Percentiles rank a stretch among this genome's conserved stretches.
Evolutionary conservation across 805 yeast species (phyloP).

Genomic region (Wickerhamomyces mucosus): DNA sequence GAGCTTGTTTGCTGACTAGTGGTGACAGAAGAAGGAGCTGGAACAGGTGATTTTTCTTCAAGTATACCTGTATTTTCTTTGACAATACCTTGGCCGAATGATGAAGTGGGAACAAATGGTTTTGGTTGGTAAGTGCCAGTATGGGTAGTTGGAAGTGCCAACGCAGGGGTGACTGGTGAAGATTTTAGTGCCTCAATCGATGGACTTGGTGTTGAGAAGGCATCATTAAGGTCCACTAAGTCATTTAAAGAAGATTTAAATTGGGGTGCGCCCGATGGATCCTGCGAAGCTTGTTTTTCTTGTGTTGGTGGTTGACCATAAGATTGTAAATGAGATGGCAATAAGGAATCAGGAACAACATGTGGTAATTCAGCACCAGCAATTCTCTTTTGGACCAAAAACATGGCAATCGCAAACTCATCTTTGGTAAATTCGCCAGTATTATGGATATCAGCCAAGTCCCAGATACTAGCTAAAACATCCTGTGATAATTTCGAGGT

Average conservation of each 20-base stretch:
- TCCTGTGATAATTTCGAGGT: constrained; percentile 83
- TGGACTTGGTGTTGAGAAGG: constrained; percentile 37
- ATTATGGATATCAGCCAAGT: constrained; percentile 81
- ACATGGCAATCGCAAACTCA: constrained; percentile 93
- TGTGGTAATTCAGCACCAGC: constrained; percentile 74
- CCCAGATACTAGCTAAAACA: constrained; percentile 87
- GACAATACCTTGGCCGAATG: constrained; percentile 67
- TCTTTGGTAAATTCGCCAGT: constrained; percentile 69
- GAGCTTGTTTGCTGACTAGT: too few species aligned
- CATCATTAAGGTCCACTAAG: constrained; percentile 47
- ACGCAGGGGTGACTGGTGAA: constrained; percentile 15
- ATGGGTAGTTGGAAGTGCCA: constrained; percentile 23
- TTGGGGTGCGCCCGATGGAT: constrained; percentile 29
- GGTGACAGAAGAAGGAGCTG: constrained; percentile 11
- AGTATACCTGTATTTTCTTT: constrained; percentile 12
- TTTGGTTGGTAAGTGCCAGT: constrained; percentile 19
- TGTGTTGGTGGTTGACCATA: constrained; percentile 8
- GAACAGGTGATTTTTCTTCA: constrained; percentile 14
- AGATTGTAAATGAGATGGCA: constrained; percentile 17
- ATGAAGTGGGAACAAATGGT: constrained; percentile 71
- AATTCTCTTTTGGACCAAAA: constrained; percentile 75
- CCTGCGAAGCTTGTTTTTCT: constrained; percentile 13
- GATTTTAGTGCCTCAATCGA: constrained; percentile 15
- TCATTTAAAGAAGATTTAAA: constrained; percentile 56
- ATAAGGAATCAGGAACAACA: constrained; percentile 59